Evolutionary conservation across 2,329 filamentous ascomycete species (phyloP).

Genomic region (Neonectria sp.): DNA sequence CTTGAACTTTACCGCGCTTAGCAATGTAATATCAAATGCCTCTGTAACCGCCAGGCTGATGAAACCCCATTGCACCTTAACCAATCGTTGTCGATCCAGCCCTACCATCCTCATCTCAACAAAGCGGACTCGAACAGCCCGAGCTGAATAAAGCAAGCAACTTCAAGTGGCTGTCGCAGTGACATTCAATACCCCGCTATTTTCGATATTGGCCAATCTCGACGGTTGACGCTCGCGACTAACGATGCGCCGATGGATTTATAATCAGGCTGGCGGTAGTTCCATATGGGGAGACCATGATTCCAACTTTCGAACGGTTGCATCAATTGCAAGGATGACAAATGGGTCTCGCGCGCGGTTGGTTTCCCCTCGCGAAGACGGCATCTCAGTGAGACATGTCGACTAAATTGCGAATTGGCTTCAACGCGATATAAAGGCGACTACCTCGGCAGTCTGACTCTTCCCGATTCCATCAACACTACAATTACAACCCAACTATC

Average conservation of each 20-base stretch:
- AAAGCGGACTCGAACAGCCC: no score
- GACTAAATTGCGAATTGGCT: no score
- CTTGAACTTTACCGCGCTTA: no score
- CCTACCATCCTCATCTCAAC: neutral
- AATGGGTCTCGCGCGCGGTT: neutral
- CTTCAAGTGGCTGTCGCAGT: neutral
- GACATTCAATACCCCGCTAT: neutral
- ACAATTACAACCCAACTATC: neutral
- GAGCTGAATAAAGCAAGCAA: neutral
- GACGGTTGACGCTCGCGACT: neutral
- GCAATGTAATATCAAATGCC: no score
- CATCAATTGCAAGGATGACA: neutral
- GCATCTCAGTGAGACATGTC: no score
- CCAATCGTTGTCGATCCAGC: no score
- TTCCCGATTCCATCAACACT: neutral
- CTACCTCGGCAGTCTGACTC: neutral
- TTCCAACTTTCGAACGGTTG: neutral
- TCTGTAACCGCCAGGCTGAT: no score
- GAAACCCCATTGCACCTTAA: no score
- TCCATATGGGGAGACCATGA: neutral
- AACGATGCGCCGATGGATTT: neutral
- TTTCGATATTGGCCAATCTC: neutral
- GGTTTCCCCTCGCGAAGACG: neutral
- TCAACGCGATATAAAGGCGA: neutral
- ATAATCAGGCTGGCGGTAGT: neutral